Conservation (phyloP, 2,329 filamentous ascomycete genomes). For the Thielaviopsis euricoi region DNA sequence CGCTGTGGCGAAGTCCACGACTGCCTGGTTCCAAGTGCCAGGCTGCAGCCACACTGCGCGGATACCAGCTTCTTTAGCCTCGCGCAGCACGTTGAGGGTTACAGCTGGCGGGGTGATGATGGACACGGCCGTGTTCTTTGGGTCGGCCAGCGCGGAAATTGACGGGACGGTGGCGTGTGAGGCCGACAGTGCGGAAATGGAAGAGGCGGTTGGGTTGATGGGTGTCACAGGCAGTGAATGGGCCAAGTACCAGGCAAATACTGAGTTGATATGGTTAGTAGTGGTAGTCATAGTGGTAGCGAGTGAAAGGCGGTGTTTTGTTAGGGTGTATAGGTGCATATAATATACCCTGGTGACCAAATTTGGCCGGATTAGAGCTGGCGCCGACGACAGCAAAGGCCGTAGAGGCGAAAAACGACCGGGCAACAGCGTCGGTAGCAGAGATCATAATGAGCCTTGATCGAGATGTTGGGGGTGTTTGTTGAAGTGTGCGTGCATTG, state of each 20-base stretch:
- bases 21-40: slow-evolving; percentile 66
- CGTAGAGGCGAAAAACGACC: slow-evolving; percentile 63
- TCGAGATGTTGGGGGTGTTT: no score
- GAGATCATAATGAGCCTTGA: neutral
- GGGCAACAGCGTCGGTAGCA: slow-evolving; percentile 49
- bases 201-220: slow-evolving; percentile 57
- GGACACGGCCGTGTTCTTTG: slow-evolving; percentile 57
- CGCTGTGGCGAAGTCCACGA: slow-evolving; percentile 48
- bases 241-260: slow-evolving; percentile 76
- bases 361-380: slow-evolving; percentile 69
- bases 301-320: neutral
- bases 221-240: slow-evolving; percentile 65
- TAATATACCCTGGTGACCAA: slow-evolving; percentile 63
- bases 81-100: slow-evolving; percentile 56
- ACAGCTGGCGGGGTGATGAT: slow-evolving; percentile 75
- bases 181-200: slow-evolving; percentile 38
- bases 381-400: slow-evolving; percentile 82
- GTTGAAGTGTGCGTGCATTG: neutral
- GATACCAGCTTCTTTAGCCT: slow-evolving; percentile 60
- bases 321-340: neutral
- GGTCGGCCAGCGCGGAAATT: slow-evolving; percentile 47
- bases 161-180: slow-evolving; percentile 47
- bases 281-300: neutral
- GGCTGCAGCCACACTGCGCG: slow-evolving; percentile 79
- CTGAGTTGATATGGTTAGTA: slow-evolving; percentile 26